Base-by-base conservation (phyloP, 345 rosid species). In the Geranium rotundifolium region DNA sequence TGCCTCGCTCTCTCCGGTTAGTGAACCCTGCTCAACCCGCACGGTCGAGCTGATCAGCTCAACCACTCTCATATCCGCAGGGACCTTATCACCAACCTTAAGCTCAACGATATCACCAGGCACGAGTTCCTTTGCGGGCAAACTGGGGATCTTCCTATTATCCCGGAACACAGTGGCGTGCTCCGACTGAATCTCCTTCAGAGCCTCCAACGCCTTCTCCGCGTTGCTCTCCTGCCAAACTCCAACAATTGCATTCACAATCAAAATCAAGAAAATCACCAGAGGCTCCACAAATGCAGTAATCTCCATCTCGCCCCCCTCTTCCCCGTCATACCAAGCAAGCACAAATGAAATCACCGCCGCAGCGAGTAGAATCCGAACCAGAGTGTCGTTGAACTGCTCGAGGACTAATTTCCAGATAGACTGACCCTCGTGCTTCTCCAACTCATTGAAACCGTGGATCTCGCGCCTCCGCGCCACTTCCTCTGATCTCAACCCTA, bases 171-270 rank as follows among this genome's bases (percentile, higher is more conserved):
- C 67, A 18, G 67, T 29, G 20, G 67, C 67, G 9, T 64, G 67
- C 67, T 64, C 67, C 29, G 67, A 64, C 37, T 64, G 67, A 17
- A 64, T 64, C 67, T 64, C 67, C 19, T 64, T 64, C 16, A 64
- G 67, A 19, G 67, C 67, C 60, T 64, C 67, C 8, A 64, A 19
- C 29, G 67, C 67, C 67, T 64, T 64, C 67, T 64, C 67, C 17
- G 67, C 67, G 19, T 64, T 64, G 54, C 50, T 64, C 67, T 64
- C 67, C 60, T 64, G 67, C 67, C 67, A 64, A 13, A 64, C 67
- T 1, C 67, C 67, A 13, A 64, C 67, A 46, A 64, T 54, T 2
- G 67, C 67, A 50, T 64, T 64, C 67, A 64, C 37, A 19, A 64
- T 37, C 23, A 64, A 30, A 18, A 64, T 64, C 60, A 64, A 29